Conservation (phyloP, 2,329 filamentous ascomycete species). For the Aspergillus proliferans region DNA sequence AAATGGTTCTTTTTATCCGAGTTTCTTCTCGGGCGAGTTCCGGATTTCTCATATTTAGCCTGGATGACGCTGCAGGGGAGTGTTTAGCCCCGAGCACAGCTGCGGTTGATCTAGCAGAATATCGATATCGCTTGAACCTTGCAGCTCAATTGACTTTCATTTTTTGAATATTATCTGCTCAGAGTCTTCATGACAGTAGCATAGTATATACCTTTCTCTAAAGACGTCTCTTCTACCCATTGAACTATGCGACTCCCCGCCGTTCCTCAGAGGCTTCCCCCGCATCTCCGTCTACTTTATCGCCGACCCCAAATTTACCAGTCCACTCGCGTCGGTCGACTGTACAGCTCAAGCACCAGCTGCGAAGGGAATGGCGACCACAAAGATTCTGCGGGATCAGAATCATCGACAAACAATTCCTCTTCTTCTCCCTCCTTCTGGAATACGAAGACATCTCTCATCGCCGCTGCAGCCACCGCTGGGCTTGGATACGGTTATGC, state of each 20-base stretch:
- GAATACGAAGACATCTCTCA: conserved; percentile 43
- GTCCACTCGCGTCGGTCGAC: conserved; percentile 9
- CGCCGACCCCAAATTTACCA: conserved; percentile 8
- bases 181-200: background rate
- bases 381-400: conserved; percentile 10
- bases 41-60: conserved; percentile 5
- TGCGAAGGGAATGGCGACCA: conserved; percentile 3
- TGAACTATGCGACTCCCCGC: conserved; percentile 17
- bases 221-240: background rate
- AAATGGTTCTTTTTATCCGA: background rate
- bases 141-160: no score
- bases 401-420: conserved; percentile 8
- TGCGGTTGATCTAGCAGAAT: background rate
- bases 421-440: conserved; percentile 25
- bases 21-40: conserved; percentile 11
- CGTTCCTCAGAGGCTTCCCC: conserved; percentile 19
- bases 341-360: conserved; percentile 12
- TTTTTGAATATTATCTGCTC: no score
- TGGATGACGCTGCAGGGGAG: background rate
- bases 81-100: background rate
- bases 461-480: conserved; percentile 46
- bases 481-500: conserved; percentile 49
- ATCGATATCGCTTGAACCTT: no score
- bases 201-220: background rate
- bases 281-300: conserved; percentile 19